Percentiles rank a stretch among this genome's conserved stretches.
phyloP scores from a whole-genome alignment of 192 early-diverging fungal species.

The Gaertneriomyces sp. region DNA sequence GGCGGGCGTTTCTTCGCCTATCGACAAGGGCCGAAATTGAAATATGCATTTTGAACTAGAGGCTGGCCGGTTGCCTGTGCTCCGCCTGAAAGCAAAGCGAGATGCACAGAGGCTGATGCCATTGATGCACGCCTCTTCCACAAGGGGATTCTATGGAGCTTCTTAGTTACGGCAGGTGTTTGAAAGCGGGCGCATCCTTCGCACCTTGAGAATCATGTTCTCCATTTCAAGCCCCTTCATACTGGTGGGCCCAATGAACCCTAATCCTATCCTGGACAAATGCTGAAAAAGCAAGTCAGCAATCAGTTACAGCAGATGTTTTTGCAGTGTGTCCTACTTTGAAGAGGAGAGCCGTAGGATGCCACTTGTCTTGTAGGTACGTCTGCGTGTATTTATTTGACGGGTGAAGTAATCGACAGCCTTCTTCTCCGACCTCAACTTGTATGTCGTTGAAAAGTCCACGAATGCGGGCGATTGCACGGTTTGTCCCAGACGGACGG shows the following conservation, averaged over 20 bases:
- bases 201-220: conserved; percentile 47
- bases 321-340: conserved; percentile 25
- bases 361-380: conserved; percentile 24
- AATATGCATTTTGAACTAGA: conserved; percentile 38
- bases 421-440: conserved; percentile 41
- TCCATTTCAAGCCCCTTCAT: conserved; percentile 44
- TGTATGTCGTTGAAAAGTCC: conserved; percentile 40
- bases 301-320: too few relatives aligned
- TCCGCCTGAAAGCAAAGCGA: conserved; percentile 24
- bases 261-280: conserved; percentile 42
- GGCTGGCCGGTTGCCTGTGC: conserved; percentile 32
- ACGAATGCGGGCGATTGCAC: conserved; percentile 37
- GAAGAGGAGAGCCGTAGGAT: conserved; percentile 40
- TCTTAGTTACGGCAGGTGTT: not conserved
- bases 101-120: conserved; percentile 39
- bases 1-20: conserved; percentile 28
- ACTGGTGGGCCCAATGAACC: conserved; percentile 43
- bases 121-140: conserved; percentile 35
- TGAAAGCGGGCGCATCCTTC: not conserved
- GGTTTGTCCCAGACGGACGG: conserved; percentile 14
- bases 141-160: conserved; percentile 35
- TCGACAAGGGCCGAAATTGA: conserved; percentile 28
- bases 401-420: conserved; percentile 36
- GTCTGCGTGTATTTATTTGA: conserved; percentile 25
- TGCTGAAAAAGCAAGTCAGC: conserved; percentile 21